These are phyloP conservation scores for Starmerella vaccinii DNA, from an alignment of 805 yeast species.

Conservation along the genomic window DNA sequence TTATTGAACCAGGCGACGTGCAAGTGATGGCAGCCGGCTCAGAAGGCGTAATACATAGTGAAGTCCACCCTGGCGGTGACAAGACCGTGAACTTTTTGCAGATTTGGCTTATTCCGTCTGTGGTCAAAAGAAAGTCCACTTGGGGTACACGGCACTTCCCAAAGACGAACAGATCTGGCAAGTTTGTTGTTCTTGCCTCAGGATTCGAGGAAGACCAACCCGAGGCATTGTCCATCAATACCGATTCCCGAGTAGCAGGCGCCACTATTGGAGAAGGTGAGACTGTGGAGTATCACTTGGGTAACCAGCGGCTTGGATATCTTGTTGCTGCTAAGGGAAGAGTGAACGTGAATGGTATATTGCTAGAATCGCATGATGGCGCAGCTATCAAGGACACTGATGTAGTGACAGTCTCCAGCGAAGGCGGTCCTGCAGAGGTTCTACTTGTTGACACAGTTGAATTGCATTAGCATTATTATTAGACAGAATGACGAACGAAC, in stretches of 20 bases:
- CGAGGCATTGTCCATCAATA: neutral
- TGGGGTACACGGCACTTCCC: slow-evolving; percentile 21
- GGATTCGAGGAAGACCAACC: slow-evolving; percentile 5
- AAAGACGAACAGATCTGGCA: slow-evolving; percentile 6
- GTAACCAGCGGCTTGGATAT: slow-evolving; percentile 7
- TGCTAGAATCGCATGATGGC: slow-evolving; percentile 10
- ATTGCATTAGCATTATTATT: neutral
- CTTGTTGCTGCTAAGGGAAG: slow-evolving; percentile 3
- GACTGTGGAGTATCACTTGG: neutral
- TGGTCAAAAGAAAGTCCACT: slow-evolving; percentile 7
- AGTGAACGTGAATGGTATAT: slow-evolving; percentile 5
- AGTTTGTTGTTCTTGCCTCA: slow-evolving; percentile 13
- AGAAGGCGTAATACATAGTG: slow-evolving; percentile 17
- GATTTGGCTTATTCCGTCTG: slow-evolving; percentile 19
- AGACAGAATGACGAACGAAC: too few relatives aligned
- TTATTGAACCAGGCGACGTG: slow-evolving; percentile 18
- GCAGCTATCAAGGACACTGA: slow-evolving; percentile 3
- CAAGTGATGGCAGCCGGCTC: slow-evolving; percentile 20
- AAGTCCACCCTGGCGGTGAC: slow-evolving; percentile 5
- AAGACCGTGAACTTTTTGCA: slow-evolving; percentile 11
- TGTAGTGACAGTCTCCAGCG: neutral
- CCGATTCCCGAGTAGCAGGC: slow-evolving; percentile 5
- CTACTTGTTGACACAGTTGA: neutral
- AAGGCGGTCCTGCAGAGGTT: neutral
- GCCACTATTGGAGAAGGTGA: slow-evolving; percentile 1